A percentile compares a stretch with the other conserved stretches of the same genome.
Evolutionary conservation across 2,329 filamentous ascomycete genomes (phyloP).

Genomic region (Ophiocordyceps unilateralis): DNA sequence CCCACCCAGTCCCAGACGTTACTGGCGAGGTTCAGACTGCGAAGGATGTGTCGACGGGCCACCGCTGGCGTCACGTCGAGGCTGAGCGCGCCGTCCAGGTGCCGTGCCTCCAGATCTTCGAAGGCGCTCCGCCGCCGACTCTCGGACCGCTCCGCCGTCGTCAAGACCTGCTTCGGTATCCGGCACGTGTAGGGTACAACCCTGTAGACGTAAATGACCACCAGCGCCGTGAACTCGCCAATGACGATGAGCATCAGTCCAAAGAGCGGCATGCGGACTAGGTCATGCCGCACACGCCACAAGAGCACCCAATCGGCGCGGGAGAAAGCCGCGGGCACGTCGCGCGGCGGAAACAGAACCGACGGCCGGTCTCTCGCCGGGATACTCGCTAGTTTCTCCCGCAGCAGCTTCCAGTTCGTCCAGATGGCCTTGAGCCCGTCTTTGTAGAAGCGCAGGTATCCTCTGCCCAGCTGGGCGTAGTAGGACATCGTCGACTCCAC

Average conservation of each 20-base stretch:
- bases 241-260: constrained; percentile 56
- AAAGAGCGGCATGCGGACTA: constrained; percentile 65
- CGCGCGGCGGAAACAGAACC: constrained; percentile 13
- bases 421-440: constrained; percentile 60
- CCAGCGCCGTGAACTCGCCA: constrained; percentile 72
- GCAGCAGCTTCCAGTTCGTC: constrained; percentile 41
- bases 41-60: constrained; percentile 21
- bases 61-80: constrained; percentile 12
- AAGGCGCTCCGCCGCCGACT: constrained; percentile 32
- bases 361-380: constrained; percentile 38
- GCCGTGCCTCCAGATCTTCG: constrained; percentile 17
- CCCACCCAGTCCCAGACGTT: constrained; percentile 32
- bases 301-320: constrained; percentile 57
- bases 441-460: constrained; percentile 79
- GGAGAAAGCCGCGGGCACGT: constrained; percentile 22
- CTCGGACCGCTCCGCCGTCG: constrained; percentile 38
- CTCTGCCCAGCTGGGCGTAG: constrained; percentile 47
- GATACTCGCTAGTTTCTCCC: constrained; percentile 21
- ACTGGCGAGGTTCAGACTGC: constrained; percentile 26
- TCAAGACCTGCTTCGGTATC: constrained; percentile 55
- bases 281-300: constrained; percentile 50
- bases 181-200: constrained; percentile 70
- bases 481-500: constrained; percentile 21
- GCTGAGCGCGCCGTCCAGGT: constrained; percentile 18
- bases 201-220: constrained; percentile 52